Evolutionary conservation across 2,329 filamentous ascomycete species (phyloP).

Genomic region (Colletotrichum magnum): DNA sequence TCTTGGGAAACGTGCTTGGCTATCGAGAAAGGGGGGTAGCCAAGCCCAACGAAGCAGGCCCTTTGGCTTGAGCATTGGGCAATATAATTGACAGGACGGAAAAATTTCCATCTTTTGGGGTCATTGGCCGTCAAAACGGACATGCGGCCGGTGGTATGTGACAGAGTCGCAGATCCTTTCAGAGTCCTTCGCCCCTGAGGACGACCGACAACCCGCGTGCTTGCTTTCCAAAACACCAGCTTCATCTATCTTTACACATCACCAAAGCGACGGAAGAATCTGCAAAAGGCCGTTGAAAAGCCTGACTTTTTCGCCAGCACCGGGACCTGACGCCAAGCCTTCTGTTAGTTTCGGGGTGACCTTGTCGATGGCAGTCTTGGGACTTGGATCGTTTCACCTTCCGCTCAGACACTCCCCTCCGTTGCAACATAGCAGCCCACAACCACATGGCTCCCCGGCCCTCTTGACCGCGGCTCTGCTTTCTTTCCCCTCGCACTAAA

Average conservation of each 20-base stretch:
- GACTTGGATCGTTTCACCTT: constrained; percentile 38
- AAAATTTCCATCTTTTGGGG: not conserved
- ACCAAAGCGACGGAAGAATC: not conserved
- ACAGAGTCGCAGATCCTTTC: constrained; percentile 29
- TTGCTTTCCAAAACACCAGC: constrained; percentile 27
- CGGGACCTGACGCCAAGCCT: constrained; percentile 27
- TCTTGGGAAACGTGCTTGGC: constrained; percentile 25
- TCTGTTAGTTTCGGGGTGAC: constrained; percentile 26
- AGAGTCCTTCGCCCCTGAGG: not conserved
- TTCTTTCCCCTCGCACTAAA: not conserved
- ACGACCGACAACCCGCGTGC: constrained; percentile 6
- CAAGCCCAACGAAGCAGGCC: not conserved
- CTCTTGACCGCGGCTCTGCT: constrained; percentile 1
- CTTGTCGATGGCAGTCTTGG: constrained; percentile 31
- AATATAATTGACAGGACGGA: not conserved
- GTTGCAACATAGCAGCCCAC: constrained; percentile 1
- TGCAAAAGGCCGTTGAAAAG: not conserved
- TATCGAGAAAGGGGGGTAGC: constrained; percentile 10
- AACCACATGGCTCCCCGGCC: constrained; percentile 12
- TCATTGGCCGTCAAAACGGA: constrained; percentile 7
- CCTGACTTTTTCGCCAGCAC: not conserved
- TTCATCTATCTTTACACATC: constrained; percentile 37
- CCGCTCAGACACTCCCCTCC: constrained; percentile 37
- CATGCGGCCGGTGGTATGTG: constrained; percentile 12
- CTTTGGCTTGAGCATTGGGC: too few relatives aligned